Percentiles rank a stretch among this genome's conserved stretches.
phyloP scores from a whole-genome alignment of 176 grass and related monocot genomes.

The Olyra latifolia region DNA sequence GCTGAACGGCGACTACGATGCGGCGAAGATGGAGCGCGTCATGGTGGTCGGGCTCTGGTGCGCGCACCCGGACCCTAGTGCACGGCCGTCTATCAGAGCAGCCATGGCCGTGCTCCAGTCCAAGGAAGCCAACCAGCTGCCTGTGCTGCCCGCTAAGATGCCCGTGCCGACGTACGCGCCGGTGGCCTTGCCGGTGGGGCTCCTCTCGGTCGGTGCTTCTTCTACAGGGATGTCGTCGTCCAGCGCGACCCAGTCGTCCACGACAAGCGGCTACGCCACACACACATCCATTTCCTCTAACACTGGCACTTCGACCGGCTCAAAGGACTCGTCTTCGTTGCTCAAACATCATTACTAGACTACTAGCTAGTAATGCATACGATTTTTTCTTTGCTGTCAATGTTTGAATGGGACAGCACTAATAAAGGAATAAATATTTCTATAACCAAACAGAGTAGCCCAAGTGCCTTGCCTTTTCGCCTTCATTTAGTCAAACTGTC shows the following conservation, averaged over 20 bases:
- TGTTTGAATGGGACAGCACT: no score
- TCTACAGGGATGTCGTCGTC: not conserved
- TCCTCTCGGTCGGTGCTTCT: not conserved
- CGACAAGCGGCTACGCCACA: not conserved
- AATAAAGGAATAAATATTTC: no score
- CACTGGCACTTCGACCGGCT: not conserved
- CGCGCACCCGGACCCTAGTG: slow-evolving; percentile 34
- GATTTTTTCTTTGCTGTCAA: not conserved
- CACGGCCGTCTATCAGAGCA: slow-evolving; percentile 37
- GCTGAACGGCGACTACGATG: slow-evolving; percentile 8
- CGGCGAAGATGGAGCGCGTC: slow-evolving; percentile 26
- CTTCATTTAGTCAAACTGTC: no score
- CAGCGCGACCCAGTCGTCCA: not conserved
- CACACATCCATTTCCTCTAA: not conserved
- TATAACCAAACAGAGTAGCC: no score
- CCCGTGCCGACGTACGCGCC: slow-evolving; percentile 40
- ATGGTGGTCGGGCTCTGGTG: slow-evolving; percentile 58
- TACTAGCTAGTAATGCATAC: not conserved
- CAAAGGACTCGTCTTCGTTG: not conserved
- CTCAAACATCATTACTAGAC: not conserved
- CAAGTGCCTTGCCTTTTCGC: no score
- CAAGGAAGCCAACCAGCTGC: slow-evolving; percentile 14
- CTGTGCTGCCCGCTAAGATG: slow-evolving; percentile 44
- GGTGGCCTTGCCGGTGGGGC: not conserved
- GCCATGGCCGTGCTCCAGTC: slow-evolving; percentile 34